phyloP scores from a whole-genome alignment of 176 grass and related monocot genomes.

The Oryza punctata region DNA sequence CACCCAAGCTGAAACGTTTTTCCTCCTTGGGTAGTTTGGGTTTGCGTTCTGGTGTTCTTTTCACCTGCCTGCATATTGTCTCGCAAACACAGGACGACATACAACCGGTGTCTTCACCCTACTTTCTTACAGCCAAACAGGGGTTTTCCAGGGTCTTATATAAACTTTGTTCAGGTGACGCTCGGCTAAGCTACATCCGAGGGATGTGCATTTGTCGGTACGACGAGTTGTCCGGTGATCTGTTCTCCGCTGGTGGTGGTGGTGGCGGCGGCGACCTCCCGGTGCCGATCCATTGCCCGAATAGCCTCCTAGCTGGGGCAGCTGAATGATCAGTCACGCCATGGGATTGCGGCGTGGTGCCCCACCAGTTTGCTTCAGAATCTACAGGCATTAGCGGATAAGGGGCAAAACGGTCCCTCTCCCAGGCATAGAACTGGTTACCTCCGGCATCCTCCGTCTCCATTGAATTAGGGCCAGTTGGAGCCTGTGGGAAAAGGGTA shows the following conservation, averaged over 20 bases:
- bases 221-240: background rate
- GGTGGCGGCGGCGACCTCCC: constrained; percentile 10
- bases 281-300: constrained; percentile 18
- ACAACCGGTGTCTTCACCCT: constrained; percentile 1
- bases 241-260: constrained; percentile 20
- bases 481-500: constrained; percentile 43
- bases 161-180: background rate
- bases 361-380: constrained; percentile 56
- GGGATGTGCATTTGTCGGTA: background rate
- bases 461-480: constrained; percentile 33
- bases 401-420: constrained; percentile 49
- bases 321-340: constrained; percentile 7
- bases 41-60: background rate
- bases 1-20: constrained; percentile 17
- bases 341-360: constrained; percentile 34
- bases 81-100: background rate
- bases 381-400: constrained; percentile 48
- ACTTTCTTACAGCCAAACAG: constrained; percentile 24
- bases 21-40: constrained; percentile 11
- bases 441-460: constrained; percentile 46
- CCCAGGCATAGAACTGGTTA: constrained; percentile 58
- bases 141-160: background rate
- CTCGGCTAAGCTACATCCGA: constrained; percentile 1
- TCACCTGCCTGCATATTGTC: background rate
- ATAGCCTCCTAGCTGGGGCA: constrained; percentile 7